Conservation (phyloP, 2,329 filamentous ascomycete genomes). For the Chrysosporium keratinophilum region DNA sequence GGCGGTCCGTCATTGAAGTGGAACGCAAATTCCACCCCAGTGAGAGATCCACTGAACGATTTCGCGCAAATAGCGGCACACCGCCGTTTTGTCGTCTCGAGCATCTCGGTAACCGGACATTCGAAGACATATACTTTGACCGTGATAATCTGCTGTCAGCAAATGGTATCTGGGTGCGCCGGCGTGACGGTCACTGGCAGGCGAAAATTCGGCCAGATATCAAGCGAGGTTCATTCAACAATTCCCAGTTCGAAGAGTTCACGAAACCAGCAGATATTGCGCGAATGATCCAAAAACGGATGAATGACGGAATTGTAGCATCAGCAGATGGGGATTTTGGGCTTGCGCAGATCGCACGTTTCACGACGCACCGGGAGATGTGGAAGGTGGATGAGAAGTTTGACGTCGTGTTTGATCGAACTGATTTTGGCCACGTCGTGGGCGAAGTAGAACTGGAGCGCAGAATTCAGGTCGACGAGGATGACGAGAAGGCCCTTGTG, state of each 20-base stretch:
- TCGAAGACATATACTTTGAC: constrained; percentile 25
- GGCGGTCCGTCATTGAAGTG: constrained; percentile 19
- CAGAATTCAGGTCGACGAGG: constrained; percentile 9
- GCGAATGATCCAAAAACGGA: constrained; percentile 6
- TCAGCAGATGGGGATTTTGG: constrained; percentile 16
- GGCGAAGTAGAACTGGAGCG: constrained; percentile 27
- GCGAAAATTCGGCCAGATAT: constrained; percentile 19
- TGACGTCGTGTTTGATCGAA: constrained; percentile 23
- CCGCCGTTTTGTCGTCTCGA: constrained; percentile 18
- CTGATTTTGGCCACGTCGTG: constrained; percentile 26
- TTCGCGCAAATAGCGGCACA: constrained; percentile 16
- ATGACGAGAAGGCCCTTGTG: constrained; percentile 3
- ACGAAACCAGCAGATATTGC: constrained; percentile 16
- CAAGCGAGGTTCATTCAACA: constrained; percentile 14
- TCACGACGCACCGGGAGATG: constrained; percentile 21
- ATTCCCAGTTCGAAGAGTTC: constrained; percentile 23
- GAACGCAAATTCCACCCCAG: constrained; percentile 22
- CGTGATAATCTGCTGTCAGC: constrained; percentile 16
- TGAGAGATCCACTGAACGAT: constrained; percentile 9
- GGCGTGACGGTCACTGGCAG: constrained; percentile 21
- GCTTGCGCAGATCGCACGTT: constrained; percentile 18
- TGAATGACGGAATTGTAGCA: constrained; percentile 9
- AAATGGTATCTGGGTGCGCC: constrained; percentile 22
- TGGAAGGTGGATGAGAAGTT: constrained; percentile 24
- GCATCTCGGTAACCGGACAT: constrained; percentile 15